phyloP scores from a whole-genome alignment of 2,329 filamentous ascomycete species.

The Alternaria sp. region DNA sequence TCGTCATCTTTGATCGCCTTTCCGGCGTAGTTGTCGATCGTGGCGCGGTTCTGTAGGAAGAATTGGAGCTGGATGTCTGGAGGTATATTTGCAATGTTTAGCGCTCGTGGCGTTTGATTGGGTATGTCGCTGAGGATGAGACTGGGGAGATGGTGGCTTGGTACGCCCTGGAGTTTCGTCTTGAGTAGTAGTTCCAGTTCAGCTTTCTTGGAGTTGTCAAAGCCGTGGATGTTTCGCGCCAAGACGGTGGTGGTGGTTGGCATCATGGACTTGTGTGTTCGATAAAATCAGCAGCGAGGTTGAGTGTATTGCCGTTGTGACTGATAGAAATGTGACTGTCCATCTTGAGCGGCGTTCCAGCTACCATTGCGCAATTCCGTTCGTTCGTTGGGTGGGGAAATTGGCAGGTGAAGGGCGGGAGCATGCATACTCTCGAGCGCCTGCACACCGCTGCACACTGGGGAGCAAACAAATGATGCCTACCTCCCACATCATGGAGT shows the following conservation, averaged over 20 bases:
- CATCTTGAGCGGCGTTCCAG: not conserved
- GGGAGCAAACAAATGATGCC: not conserved
- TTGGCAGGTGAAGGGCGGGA: not conserved
- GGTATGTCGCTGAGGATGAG: constrained; percentile 15
- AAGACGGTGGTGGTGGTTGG: no score
- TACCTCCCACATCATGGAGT: not conserved
- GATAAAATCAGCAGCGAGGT: not conserved
- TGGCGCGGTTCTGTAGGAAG: constrained; percentile 26
- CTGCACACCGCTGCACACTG: not conserved
- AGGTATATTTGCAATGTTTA: constrained; percentile 25
- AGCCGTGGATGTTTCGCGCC: no score
- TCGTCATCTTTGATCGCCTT: not conserved
- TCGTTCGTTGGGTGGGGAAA: not conserved
- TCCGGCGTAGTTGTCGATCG: constrained; percentile 10
- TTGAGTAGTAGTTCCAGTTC: no score
- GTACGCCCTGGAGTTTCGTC: no score
- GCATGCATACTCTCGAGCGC: not conserved
- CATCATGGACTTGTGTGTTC: not conserved
- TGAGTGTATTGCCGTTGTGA: not conserved
- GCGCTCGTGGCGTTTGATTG: constrained; percentile 6
- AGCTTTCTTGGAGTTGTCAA: no score
- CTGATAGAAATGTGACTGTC: not conserved
- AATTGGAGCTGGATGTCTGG: constrained; percentile 30
- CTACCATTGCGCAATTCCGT: not conserved
- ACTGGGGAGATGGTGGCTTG: no score